Evolutionary conservation across 1,284 basidiomycete species (phyloP), one percentile per base, ranked within the genome.

Genomic region (Gomphus bonarii): DNA sequence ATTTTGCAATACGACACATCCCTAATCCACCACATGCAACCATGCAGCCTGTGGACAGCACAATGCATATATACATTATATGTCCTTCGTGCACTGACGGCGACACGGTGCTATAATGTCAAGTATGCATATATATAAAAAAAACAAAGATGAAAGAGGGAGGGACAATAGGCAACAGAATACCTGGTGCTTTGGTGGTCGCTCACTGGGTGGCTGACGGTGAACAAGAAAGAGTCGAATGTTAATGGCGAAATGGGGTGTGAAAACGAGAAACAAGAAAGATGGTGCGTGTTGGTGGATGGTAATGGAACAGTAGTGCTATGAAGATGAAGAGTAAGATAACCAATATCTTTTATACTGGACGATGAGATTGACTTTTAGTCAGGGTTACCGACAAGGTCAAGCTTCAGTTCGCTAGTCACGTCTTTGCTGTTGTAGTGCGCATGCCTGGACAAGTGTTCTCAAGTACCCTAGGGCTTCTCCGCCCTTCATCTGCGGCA

Each of bases 381-480:
- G 20, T 35, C 62, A 90, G 87, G 69, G 95, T 98, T 46, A 97
- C 92, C 40, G 97, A 99, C 67, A 95, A 97, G 62, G 84, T 95
- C 62, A 95, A 95, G 72, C 94, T 95, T 33, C 89, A 92, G 66
- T 94, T 88, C 65, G 94, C 94, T 47, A 95, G 95, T n/a, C 95
- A 97, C 68, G 93, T 98, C 61, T 95, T 97, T 11, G 94, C 95
- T 33, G 95, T 98, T 58, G 95, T 99, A 46, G 97, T 99, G 72
- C 85, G 97, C 55, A 97, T 97, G 88, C 95, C 97, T 7, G 95
- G 95, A 5, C 97, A 99, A 67, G 81, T 99, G 54, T 99, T 99
- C 76, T 95, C 94, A 49, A 97, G 97, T 28, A 97, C 95, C 51
- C 79, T 99, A 5, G 97, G 95, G 55, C 82, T 99, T 35, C 78